Evolutionary conservation across 2,329 filamentous ascomycete species (phyloP), one percentile per base, ranked within the genome.

Genomic region (Ophiocordyceps camponoti-saundersi): DNA sequence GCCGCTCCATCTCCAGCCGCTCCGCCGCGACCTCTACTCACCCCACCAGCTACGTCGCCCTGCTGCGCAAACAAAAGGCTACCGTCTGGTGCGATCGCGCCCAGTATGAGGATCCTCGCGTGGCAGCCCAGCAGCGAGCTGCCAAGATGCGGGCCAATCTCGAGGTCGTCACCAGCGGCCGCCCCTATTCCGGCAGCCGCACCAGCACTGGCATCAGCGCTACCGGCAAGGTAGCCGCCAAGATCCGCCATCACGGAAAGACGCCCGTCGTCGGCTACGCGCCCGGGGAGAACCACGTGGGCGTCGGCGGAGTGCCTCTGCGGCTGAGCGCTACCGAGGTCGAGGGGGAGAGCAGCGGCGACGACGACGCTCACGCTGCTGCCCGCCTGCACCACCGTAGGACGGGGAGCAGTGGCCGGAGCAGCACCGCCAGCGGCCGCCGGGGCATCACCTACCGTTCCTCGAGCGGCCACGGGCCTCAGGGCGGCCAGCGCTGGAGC

Each of bases 21-120:
- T 93, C 86, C 21, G 76, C 73, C 51, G 69, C 68, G 44, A 59
- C 63, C 22, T 56, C 68, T 47, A 69, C 69, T 16, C 75, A 76
- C 51, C 67, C 82, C 2, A 73, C 73, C n/a, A 81, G 87, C 53
- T 98, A 98, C 64, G 92, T 98, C 46, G 89, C 92, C 34, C 73
- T 95, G n/a, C 82, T 98, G 67, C 80, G 92, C 51, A 90, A 89
- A 62, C 92, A 98, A 65, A 96, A 96, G 63, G 92, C 88, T 30
- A 98, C 92, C 0, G 92, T 98, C 5, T 98, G 92, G 92, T 95
- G 89, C 68, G 92, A 96, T 60, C 82, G 89, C 47, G 77, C 90
- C 11, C 92, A 98, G 62, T 80, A 85, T 51, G 88, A 96, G 64
- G 92, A 98, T 61, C 86, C 90, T 1, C 77, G 87, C 45, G 68